These are phyloP conservation scores for Fusarium liriodendri DNA, from an alignment of 2,329 filamentous ascomycete species.

Conservation along the genomic window DNA sequence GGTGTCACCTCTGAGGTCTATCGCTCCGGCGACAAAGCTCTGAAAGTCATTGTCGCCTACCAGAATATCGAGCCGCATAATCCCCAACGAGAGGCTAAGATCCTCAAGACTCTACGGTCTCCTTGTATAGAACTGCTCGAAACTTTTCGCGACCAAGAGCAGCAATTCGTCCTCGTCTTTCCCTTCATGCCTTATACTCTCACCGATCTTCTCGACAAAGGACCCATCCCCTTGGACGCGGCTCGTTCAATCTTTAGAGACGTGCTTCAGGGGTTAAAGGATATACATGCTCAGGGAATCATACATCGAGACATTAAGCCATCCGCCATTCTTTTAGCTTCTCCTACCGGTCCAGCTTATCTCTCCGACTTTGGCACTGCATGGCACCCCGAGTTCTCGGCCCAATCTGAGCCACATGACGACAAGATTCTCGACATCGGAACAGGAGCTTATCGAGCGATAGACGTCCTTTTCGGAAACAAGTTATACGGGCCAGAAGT, in stretches of 20 bases:
- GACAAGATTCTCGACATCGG: slow-evolving; percentile 92
- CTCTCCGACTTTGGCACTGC: slow-evolving; percentile 94
- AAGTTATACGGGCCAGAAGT: slow-evolving; percentile 76
- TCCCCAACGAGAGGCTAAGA: slow-evolving; percentile 80
- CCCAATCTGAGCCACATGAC: slow-evolving; percentile 72
- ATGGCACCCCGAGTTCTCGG: slow-evolving; percentile 75
- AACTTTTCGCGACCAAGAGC: slow-evolving; percentile 77
- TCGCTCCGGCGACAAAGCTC: slow-evolving; percentile 71
- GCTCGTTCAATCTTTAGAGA: slow-evolving; percentile 67
- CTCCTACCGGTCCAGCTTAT: slow-evolving; percentile 76
- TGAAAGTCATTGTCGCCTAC: slow-evolving; percentile 87
- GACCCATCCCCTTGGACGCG: slow-evolving; percentile 47
- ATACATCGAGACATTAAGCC: slow-evolving; percentile 97
- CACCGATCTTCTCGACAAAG: slow-evolving; percentile 70
- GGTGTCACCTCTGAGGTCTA: slow-evolving; percentile 90
- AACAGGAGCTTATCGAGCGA: slow-evolving; percentile 89
- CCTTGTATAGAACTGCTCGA: slow-evolving; percentile 76
- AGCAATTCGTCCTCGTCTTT: slow-evolving; percentile 82
- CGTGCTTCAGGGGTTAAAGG: slow-evolving; percentile 75
- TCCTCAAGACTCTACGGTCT: slow-evolving; percentile 71
- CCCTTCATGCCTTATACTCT: slow-evolving; percentile 85
- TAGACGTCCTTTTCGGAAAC: slow-evolving; percentile 90
- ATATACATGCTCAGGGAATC: slow-evolving; percentile 80
- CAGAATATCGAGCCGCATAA: slow-evolving; percentile 84
- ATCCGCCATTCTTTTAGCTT: slow-evolving; percentile 82